Base-by-base conservation (phyloP, 306 rosid genomes). In the Glycine soja region DNA sequence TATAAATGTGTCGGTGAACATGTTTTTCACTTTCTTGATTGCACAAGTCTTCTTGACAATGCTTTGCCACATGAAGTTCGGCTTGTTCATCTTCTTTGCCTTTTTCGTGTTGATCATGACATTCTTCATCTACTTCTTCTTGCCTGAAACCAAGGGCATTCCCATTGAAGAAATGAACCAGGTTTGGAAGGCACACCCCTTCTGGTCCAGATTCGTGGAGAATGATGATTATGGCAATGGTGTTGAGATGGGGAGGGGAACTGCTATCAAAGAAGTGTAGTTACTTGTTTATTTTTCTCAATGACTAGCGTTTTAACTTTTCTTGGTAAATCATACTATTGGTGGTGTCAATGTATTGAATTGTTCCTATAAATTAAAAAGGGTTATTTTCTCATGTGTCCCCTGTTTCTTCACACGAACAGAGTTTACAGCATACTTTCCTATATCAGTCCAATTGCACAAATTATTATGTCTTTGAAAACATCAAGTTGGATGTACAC, bases 41-140 rank as follows among this genome's bases (percentile, higher is more conserved):
- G 99, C 99, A 0, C 98, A 95, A 79, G 10, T 86, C 3, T 95
- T 95, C 92, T 65, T 93, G 83, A 54, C 78, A 0, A 90, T 95
- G 99, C 85, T 95, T 0, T 95, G 99, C 64, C 96, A 90, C 77
- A 68, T 95, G 96, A 95, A 93, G 88, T 93, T 93, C 14, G 99
- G 99, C 0, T 57, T 95, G 72, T 93, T 95, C 88, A 32, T 95
- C 72, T 91, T 95, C 93, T 95, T 91, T n/a, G 97, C 86, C 2
- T 90, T 89, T 87, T 95, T 93, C 16, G 99, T 95, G 9, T 2
- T 83, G 0, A 48, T 93, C 5, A 95, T 95, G 99, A 65, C 96
- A 1, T 0, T 86, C 36, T 93, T 87, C 10, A 6, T 95, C 1
- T 90, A 14, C 87, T 84, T 51, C 75, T 85, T 91, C 75, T 57